Percentiles rank a stretch among this genome's conserved stretches.
These are phyloP conservation scores for Dalbergia cultrata DNA, from an alignment of 306 rosid species.

Conservation along the genomic window DNA sequence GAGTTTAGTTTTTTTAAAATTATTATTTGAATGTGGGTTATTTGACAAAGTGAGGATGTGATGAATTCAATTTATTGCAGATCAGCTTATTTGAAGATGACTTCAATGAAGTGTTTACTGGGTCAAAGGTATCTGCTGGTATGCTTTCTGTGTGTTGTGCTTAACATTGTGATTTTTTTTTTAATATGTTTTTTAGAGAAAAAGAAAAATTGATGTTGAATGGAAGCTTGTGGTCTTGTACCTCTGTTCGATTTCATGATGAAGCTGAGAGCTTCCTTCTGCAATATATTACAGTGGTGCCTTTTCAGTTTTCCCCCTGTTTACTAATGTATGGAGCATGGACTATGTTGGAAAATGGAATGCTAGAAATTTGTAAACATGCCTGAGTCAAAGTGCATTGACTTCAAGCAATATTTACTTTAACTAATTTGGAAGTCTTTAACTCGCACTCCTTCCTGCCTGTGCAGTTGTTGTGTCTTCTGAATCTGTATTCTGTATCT, in stretches of 20 bases:
- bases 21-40: not conserved
- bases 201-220: not conserved
- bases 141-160: constrained; percentile 56
- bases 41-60: constrained; percentile 25
- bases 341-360: constrained; percentile 18
- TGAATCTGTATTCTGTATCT: not conserved
- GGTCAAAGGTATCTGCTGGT: constrained; percentile 86
- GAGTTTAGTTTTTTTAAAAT: not conserved
- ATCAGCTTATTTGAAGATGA: constrained; percentile 68
- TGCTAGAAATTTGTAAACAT: not conserved
- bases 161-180: not conserved
- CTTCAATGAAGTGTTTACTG: constrained; percentile 73
- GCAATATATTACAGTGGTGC: not conserved
- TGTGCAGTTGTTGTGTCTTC: not conserved
- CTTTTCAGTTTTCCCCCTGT: not conserved
- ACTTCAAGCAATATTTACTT: not conserved
- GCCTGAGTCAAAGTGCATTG: not conserved
- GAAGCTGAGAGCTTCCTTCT: constrained; percentile 11
- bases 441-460: not conserved
- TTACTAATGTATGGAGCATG: not conserved
- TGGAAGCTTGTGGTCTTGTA: not conserved
- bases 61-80: constrained; percentile 56
- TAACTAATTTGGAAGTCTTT: not conserved
- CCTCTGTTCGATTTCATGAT: constrained; percentile 16
- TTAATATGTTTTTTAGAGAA: not conserved